Evolutionary conservation across 441 rosid species (phyloP).

Genomic region (Rhodomyrtus psidioides): DNA sequence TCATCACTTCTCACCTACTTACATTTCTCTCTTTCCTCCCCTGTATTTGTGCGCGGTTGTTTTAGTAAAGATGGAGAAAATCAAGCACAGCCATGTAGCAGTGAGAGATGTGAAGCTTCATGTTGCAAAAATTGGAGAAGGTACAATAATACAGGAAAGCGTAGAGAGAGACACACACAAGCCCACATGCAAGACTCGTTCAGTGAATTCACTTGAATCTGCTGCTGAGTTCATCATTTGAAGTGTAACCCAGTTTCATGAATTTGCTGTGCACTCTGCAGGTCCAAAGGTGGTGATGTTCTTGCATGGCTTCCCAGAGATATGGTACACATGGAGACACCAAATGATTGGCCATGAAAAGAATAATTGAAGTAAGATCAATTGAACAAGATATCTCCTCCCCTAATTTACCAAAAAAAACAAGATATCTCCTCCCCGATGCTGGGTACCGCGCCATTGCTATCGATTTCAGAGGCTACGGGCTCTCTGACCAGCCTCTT

Average conservation of each 20-base stretch:
- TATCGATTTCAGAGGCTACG: slow-evolving; percentile 9
- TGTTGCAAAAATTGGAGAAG: slow-evolving; percentile 33
- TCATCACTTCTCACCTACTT: not conserved
- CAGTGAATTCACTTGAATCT: not conserved
- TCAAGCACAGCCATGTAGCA: slow-evolving; percentile 28
- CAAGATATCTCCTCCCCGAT: too few species aligned
- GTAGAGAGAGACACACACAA: not conserved
- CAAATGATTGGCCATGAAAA: slow-evolving; percentile 6
- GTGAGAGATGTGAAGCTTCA: slow-evolving; percentile 38
- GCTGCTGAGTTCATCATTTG: not conserved
- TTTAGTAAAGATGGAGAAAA: slow-evolving; percentile 19
- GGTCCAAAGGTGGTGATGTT: slow-evolving; percentile 8
- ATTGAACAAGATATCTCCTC: too few species aligned
- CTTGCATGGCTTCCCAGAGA: slow-evolving; percentile 18
- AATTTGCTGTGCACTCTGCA: not conserved
- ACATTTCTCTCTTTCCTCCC: not conserved
- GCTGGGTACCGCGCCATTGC: slow-evolving; percentile 1
- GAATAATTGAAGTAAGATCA: too few species aligned
- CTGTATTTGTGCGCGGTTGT: not conserved
- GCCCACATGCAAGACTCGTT: not conserved
- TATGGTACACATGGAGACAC: slow-evolving; percentile 13
- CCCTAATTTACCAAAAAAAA: too few species aligned
- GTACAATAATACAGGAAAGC: not conserved
- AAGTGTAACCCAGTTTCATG: not conserved
- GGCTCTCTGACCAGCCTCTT: slow-evolving; percentile 1